These are phyloP conservation scores for Amphirosellinia nigrospora DNA, from an alignment of 495 filamentous ascomycete genomes.

Conservation along the genomic window DNA sequence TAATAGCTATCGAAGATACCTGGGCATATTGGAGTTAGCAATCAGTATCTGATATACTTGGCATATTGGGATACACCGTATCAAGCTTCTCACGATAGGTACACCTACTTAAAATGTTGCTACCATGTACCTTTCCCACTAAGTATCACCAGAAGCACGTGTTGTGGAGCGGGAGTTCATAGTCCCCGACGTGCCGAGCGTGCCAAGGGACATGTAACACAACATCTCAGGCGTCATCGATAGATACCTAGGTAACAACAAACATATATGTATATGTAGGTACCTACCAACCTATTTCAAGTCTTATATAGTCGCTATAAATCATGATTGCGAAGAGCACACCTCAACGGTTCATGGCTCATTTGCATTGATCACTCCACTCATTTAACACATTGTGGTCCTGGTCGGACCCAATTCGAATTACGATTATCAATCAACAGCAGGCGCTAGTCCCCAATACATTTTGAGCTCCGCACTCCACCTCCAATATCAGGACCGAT, in stretches of 20 bases:
- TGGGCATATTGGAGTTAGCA: background rate
- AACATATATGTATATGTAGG: background rate
- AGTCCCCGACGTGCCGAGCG: conserved; percentile 1
- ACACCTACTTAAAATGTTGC: no score
- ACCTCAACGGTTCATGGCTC: background rate
- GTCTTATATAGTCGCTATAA: background rate
- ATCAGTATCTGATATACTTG: background rate
- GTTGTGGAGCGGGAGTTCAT: background rate
- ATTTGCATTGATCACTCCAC: background rate
- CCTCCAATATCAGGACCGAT: background rate
- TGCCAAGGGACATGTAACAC: background rate
- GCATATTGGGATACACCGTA: background rate
- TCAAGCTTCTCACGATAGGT: background rate
- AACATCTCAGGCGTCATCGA: background rate
- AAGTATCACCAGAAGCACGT: background rate
- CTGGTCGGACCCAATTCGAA: background rate
- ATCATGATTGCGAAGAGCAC: background rate
- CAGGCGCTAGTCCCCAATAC: background rate
- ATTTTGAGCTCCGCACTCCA: conserved; percentile 2
- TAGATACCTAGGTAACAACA: background rate
- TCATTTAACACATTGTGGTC: background rate
- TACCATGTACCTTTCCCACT: no score
- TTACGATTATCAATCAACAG: conserved; percentile 12
- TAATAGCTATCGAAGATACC: background rate
- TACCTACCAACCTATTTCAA: background rate